Conservation (phyloP, 768 basidiomycete genomes). For the Boletales sp. region DNA sequence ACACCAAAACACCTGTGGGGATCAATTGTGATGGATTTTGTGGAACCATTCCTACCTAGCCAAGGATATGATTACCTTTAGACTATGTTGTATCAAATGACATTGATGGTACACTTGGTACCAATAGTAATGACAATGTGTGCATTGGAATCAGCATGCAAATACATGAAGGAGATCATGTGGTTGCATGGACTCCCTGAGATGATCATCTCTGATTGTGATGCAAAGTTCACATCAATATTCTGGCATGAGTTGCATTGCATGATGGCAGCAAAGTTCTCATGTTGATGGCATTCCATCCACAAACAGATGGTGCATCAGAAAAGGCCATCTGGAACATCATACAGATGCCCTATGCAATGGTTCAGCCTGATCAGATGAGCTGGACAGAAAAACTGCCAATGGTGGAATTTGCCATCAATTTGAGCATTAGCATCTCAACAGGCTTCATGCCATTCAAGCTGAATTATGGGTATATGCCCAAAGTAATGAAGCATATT, state of each 20-base stretch:
- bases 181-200: conserved; percentile 29
- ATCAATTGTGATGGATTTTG: conserved; percentile 16
- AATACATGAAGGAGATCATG: conserved; percentile 11
- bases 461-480: not conserved
- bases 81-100: conserved; percentile 23
- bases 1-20: conserved; percentile 12
- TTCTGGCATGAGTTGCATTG: conserved; percentile 20
- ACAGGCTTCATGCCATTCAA: not conserved
- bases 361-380: not conserved
- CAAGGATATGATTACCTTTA: conserved; percentile 19
- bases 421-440: conserved; percentile 5
- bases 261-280: conserved; percentile 5
- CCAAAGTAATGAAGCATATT: not conserved
- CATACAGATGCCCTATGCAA: not conserved
- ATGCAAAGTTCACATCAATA: conserved; percentile 26
- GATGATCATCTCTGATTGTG: conserved; percentile 26
- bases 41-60: conserved; percentile 14
- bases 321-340: conserved; percentile 20
- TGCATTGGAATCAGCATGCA: too few species aligned
- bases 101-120: too few species aligned
- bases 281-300: conserved; percentile 13
- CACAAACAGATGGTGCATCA: too few species aligned
- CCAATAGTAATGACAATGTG: too few species aligned
- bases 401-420: not conserved
- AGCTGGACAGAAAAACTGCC: conserved; percentile 26